Base-by-base conservation (phyloP, 352 stramenopile genomes). In the Globisporangium sylvaticum region DNA sequence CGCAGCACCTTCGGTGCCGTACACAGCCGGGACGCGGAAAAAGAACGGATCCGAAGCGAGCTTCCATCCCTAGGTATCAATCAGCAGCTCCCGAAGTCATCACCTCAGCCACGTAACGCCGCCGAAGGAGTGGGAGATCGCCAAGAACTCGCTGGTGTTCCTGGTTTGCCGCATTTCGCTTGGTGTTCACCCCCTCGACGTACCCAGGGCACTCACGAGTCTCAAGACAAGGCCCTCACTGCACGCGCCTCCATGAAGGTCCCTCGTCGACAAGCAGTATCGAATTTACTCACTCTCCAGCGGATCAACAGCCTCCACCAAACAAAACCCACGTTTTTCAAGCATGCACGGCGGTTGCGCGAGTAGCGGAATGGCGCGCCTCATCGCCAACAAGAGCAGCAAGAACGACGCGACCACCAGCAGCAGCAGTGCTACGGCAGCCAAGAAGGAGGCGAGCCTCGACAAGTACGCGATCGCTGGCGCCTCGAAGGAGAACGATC, bases 371-470 rank as follows among this genome's bases (percentile, higher is more conserved):
- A 62, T 57, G 53, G 27, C 24, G 52, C 52, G 52, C 20, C 62
- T 67, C 54, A 37, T 63, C 25, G 34, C 25, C 54, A n/a, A 37
- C 62, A 67, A 63, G 53, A 59, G 42, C 1, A 50, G n/a, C 56
- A 46, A 68, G 24, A 52, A 9, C 46, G 46, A 37, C 32, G 8
- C 32, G 9, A 37, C 7, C 0, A 37, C 8, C 32, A 37, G 4
- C 32, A 37, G 24, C 24, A 29, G 4, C 32, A 37, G 24, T 14
- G 22, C 20, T 5, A 10, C 24, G 18, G 14, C 12, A 25, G 12
- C 22, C 29, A 32, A 25, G 10, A 59, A 39, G n/a, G 7, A 52
- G 10, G 37, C 22, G 24, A 60, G 8, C 54, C 5, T 52, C 22
- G 29, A 46, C 42, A 68, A 63, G 63, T 32, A 25, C 42, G 50